Conservation (phyloP, 2,329 filamentous ascomycete genomes). For the Lojkania enalia region DNA sequence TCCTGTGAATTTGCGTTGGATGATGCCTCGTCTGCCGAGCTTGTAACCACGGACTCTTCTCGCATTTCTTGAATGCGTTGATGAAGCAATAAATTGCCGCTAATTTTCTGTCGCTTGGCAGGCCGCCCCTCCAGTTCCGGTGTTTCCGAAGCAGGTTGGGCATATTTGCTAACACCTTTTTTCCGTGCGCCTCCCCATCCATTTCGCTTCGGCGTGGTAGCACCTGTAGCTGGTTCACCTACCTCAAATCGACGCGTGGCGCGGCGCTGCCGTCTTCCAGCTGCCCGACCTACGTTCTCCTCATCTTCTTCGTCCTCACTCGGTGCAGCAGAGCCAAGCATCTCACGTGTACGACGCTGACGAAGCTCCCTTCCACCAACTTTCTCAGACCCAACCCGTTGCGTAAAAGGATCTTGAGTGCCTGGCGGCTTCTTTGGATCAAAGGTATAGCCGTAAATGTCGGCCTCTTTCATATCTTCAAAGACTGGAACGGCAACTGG, state of each 20-base stretch:
- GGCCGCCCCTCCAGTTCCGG: conserved; percentile 40
- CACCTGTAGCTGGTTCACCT: conserved; percentile 33
- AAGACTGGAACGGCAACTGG: conserved; percentile 54
- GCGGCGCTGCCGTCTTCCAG: conserved; percentile 38
- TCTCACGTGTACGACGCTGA: conserved; percentile 47
- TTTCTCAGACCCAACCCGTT: conserved; percentile 52
- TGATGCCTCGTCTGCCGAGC: conserved; percentile 41
- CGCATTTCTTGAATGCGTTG: conserved; percentile 53
- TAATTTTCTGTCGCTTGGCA: conserved; percentile 31
- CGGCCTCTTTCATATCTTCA: conserved; percentile 64
- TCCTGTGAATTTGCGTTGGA: conserved; percentile 30
- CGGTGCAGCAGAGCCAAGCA: conserved; percentile 40
- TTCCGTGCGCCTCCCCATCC: conserved; percentile 46
- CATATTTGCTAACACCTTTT: conserved; percentile 40
- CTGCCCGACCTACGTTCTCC: conserved; percentile 34
- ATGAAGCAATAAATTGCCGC: conserved; percentile 38
- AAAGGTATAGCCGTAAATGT: conserved; percentile 63
- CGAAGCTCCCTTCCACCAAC: conserved; percentile 52
- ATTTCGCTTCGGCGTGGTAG: conserved; percentile 37
- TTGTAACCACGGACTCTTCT: conserved; percentile 45
- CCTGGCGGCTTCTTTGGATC: conserved; percentile 55
- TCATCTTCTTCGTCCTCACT: conserved; percentile 46
- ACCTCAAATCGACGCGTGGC: conserved; percentile 42
- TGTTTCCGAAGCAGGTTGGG: conserved; percentile 35
- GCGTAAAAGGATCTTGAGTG: conserved; percentile 61